Evolutionary conservation across 2,329 filamentous ascomycete species (phyloP), one percentile per base, ranked within the genome.

Genomic region (Aspergillus puulaauensis): DNA sequence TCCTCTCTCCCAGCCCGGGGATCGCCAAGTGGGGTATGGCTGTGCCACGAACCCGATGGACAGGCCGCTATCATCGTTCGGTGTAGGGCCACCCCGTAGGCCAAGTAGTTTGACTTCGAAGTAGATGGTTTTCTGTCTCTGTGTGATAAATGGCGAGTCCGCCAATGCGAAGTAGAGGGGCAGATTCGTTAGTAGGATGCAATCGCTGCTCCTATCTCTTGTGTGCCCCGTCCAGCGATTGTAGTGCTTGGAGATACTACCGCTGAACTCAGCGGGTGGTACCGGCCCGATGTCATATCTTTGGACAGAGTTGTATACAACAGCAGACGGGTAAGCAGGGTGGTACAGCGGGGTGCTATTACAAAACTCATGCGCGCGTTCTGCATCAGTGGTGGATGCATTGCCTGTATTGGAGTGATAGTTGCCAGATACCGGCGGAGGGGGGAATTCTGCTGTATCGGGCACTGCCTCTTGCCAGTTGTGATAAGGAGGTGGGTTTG

Each of bases 1-100:
- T 2, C 80, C 85, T 45, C 85, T 77, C 65, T 88, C 83, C 85
- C 85, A 87, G 1, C 85, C 85, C 0, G 85, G 85, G 7, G 86
- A 80, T 19, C 85, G 77, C 77, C 83, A 87, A 0, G 82, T 77
- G 1, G 85, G 85, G 66, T 86, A 87, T 5, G 85, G 85, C 49
- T 83, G 82, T 4, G 84, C 85, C 35, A 80, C 76, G 64, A 82
- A 87, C 3, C 85, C 85, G 33, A 88, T 75, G 0, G 84, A 82
- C 35, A 88, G 75, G 1, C 83, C 82, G 4, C 81, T 81, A 14
- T 82, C 78, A 54, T 78, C 77, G 12, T 39, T 58, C 6, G 59
- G 60, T 51, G 73, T 74, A 2, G 73, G 66, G 19, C 75, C 73
- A 23, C 66, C 65, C 15, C 73, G 64, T 12, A 85, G 73, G 11